Evolutionary conservation across 495 filamentous ascomycete genomes (phyloP).

Genomic region (Penicillium cinerascens): DNA sequence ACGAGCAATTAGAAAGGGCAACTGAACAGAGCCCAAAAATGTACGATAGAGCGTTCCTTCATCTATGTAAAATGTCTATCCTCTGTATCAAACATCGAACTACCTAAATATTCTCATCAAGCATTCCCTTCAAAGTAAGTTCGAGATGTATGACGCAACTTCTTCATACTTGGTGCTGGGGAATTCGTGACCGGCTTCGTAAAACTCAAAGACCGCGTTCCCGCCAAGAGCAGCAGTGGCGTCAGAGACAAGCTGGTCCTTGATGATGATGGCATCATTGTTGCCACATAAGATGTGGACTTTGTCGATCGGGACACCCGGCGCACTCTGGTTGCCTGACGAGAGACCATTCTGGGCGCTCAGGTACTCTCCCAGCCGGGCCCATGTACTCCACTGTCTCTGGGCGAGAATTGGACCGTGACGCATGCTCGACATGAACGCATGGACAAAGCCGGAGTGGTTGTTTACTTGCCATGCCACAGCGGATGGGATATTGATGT

Average conservation of each 20-base stretch:
- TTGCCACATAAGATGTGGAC: constrained; percentile 54
- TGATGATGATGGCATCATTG: constrained; percentile 51
- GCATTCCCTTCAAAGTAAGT: constrained; percentile 28
- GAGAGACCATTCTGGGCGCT: constrained; percentile 35
- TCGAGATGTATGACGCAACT: constrained; percentile 44
- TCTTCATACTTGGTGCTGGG: constrained; percentile 52
- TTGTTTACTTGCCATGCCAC: constrained; percentile 55
- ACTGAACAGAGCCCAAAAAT: constrained; percentile 7
- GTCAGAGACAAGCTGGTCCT: constrained; percentile 56
- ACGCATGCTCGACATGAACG: constrained; percentile 57
- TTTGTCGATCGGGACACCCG: constrained; percentile 43
- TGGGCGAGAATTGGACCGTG: constrained; percentile 51
- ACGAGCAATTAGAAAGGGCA: constrained; percentile 5
- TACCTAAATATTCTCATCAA: neutral
- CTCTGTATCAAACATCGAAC: constrained; percentile 3
- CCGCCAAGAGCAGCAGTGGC: constrained; percentile 47
- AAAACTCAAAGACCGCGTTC: constrained; percentile 44
- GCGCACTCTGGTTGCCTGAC: constrained; percentile 11
- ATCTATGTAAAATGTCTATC: constrained; percentile 30
- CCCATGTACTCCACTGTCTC: constrained; percentile 53
- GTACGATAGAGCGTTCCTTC: constrained; percentile 12
- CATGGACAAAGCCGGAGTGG: constrained; percentile 54
- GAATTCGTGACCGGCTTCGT: constrained; percentile 57
- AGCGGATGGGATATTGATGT: constrained; percentile 40
- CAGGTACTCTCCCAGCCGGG: constrained; percentile 49